Evolutionary conservation across 768 basidiomycete genomes (phyloP).

Genomic region (Pleurotus citrinopileatus): DNA sequence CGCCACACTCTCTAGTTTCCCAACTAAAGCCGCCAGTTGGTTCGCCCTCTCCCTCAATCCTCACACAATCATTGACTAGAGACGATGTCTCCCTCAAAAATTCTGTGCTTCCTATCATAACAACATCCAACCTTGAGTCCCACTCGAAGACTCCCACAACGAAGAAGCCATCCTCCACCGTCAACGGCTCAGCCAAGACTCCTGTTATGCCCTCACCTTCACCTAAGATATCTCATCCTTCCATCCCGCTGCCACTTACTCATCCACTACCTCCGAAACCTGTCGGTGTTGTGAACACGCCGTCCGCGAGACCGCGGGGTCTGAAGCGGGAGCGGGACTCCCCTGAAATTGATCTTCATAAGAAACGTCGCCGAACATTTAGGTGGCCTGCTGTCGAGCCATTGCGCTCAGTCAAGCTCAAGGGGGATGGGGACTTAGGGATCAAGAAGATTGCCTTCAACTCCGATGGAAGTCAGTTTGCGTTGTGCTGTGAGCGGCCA

Average conservation of each 20-base stretch:
- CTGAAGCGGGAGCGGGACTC: constrained; percentile 36
- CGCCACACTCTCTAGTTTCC: neutral
- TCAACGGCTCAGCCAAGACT: neutral
- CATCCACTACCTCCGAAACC: constrained; percentile 34
- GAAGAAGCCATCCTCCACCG: neutral
- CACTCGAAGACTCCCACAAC: neutral
- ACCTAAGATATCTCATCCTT: neutral
- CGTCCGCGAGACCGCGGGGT: constrained; percentile 20
- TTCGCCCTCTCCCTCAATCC: neutral
- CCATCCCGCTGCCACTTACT: constrained; percentile 11
- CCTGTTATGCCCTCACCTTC: neutral
- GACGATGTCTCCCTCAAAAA: no score
- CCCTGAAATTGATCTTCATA: constrained; percentile 3
- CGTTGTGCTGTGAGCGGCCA: constrained; percentile 49
- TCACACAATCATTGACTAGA: neutral
- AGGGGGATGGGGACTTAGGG: constrained; percentile 44
- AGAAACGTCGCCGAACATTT: constrained; percentile 30
- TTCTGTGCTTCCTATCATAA: no score
- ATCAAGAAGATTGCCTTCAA: constrained; percentile 49
- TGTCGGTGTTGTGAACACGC: constrained; percentile 7
- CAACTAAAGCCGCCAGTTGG: neutral
- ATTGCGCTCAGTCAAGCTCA: constrained; percentile 33
- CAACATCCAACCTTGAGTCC: neutral
- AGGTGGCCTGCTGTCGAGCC: constrained; percentile 49
- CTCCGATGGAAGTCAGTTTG: constrained; percentile 53